Evolutionary conservation across 768 basidiomycete genomes (phyloP), one percentile per base, ranked within the genome.

Genomic region (Cystofilobasidium bisporidii): DNA sequence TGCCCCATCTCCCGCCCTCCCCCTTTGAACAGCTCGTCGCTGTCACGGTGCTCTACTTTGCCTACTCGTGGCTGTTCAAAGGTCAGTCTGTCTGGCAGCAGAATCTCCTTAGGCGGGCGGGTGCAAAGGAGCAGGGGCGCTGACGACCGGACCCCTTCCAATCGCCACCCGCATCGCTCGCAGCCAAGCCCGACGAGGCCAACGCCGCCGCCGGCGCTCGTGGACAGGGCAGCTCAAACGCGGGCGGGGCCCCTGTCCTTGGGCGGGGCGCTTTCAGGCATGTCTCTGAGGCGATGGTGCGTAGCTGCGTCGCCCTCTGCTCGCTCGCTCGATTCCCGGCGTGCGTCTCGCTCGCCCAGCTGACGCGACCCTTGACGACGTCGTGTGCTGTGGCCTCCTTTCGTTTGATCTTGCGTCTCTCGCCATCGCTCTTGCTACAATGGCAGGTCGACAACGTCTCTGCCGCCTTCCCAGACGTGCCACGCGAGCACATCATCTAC

Each of bases 1-100:
- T n/a, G n/a, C n/a, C 45, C 4, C 45, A 20, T 36, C n/a, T 45
- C 36, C n/a, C n/a, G 36, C 36, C 36, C 36, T 36, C 36, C 36
- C 36, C 12, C 36, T 5, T 36, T 12, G 6, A 12, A 36, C 38
- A 67, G 66, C 61, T 67, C 61, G 66, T 67, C 61, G 66, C 40
- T 8, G 66, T 62, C 22, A 40, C 66, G 1, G 66, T 61, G 40
- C 33, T 67, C 40, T 67, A 67, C 18, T 38, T 57, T 15, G 66
- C 61, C 15, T 67, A 67, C 61, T 53, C 61, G 30, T 67, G 66
- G 66, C 28, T 67, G 36, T 62, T 57, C 50, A 62, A 61, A 18
- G 38, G 66, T 67, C 10, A 32, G 58, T 22, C 6, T 15, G n/a
- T 14, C 28, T 43, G 4, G 28, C 9, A 12, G 24, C 36, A 33